phyloP scores from a whole-genome alignment of 306 rosid genomes.

The Dicorynia guianensis region DNA sequence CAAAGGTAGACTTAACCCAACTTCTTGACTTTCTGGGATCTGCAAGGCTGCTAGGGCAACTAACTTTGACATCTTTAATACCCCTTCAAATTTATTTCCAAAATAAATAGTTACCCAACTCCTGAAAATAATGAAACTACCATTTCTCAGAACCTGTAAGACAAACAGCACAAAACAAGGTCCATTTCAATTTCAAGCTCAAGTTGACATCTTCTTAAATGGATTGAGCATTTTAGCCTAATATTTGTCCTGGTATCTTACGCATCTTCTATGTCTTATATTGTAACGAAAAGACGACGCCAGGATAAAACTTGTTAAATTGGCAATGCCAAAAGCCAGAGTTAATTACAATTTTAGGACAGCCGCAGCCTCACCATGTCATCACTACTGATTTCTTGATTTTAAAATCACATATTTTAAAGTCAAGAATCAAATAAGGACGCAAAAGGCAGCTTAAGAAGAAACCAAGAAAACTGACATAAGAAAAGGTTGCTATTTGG shows the following conservation, averaged over 20 bases:
- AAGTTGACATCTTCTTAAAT: neutral
- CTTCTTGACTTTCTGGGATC: slow-evolving; percentile 38
- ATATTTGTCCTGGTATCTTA: neutral
- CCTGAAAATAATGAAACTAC: neutral
- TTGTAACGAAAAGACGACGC: slow-evolving; percentile 3
- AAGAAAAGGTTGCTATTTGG: slow-evolving; percentile 40
- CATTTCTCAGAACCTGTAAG: neutral
- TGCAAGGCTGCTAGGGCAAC: slow-evolving; percentile 39
- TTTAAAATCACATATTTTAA: slow-evolving; percentile 19
- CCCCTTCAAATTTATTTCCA: neutral
- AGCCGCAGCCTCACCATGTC: slow-evolving; percentile 53
- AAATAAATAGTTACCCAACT: neutral
- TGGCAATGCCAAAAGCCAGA: slow-evolving; percentile 38
- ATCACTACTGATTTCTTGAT: slow-evolving; percentile 44
- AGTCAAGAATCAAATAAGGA: slow-evolving; percentile 45
- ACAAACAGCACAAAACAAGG: neutral
- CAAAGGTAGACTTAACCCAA: slow-evolving; percentile 33
- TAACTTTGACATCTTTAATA: slow-evolving; percentile 22
- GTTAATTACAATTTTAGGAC: slow-evolving; percentile 38
- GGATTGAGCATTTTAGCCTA: neutral
- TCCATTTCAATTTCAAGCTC: slow-evolving; percentile 4
- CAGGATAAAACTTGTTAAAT: slow-evolving; percentile 33
- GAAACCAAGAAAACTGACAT: slow-evolving; percentile 50
- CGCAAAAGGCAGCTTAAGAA: slow-evolving; percentile 43
- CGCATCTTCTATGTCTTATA: slow-evolving; percentile 10